Conservation (phyloP, 345 rosid species). For the Syzygium aqueum region DNA sequence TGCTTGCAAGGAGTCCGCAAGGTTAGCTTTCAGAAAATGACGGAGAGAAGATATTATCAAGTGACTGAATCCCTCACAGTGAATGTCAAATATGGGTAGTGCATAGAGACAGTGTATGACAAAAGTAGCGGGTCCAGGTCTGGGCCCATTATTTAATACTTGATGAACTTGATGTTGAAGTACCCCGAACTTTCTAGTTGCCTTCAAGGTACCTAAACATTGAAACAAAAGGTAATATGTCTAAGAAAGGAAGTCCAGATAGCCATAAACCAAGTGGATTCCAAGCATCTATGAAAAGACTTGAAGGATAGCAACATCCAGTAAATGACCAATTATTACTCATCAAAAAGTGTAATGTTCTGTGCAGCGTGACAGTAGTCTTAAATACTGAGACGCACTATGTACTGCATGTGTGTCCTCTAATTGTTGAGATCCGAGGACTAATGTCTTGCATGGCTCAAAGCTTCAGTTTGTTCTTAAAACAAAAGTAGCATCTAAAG, state of each 20-base stretch:
- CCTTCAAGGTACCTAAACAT: slow-evolving; percentile 58
- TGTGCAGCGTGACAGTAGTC: not conserved
- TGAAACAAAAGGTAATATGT: not conserved
- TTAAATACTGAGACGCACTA: not conserved
- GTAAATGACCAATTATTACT: not conserved
- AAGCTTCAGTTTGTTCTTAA: not conserved
- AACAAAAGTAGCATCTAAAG: not conserved
- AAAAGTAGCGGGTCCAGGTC: slow-evolving; percentile 70
- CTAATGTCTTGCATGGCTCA: not conserved
- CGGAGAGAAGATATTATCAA: slow-evolving; percentile 70
- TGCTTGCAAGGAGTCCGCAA: slow-evolving; percentile 34
- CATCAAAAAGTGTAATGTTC: not conserved
- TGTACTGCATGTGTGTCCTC: not conserved
- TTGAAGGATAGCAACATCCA: not conserved
- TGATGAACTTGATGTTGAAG: slow-evolving; percentile 68
- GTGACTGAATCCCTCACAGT: slow-evolving; percentile 88
- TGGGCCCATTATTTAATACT: slow-evolving; percentile 51
- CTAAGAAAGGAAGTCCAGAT: not conserved
- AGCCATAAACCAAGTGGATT: not conserved
- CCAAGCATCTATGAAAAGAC: not conserved
- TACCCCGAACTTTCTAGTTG: slow-evolving; percentile 59
- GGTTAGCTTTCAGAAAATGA: slow-evolving; percentile 38
- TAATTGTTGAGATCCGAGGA: not conserved
- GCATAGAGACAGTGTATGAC: slow-evolving; percentile 48
- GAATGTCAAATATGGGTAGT: slow-evolving; percentile 61